phyloP scores from a whole-genome alignment of 768 basidiomycete species.

The Lactarius trivialis region DNA sequence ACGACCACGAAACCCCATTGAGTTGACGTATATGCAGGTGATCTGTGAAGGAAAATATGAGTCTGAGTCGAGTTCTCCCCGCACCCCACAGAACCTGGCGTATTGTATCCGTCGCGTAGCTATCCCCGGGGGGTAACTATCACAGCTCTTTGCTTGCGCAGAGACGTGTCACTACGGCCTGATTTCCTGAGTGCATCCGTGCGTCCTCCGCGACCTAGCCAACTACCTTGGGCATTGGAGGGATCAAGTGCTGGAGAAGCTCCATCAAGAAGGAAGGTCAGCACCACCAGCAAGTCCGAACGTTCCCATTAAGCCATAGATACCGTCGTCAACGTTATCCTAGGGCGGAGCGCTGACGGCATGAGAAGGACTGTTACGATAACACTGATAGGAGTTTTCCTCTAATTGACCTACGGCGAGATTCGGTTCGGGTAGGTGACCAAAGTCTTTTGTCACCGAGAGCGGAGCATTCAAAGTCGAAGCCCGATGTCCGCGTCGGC shows the following conservation, averaged over 20 bases:
- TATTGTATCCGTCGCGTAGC: background rate
- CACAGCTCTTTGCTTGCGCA: background rate
- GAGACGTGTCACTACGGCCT: background rate
- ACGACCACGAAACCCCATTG: background rate
- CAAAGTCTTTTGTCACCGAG: background rate
- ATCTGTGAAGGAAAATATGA: background rate
- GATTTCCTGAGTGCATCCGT: background rate
- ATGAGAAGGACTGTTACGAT: background rate
- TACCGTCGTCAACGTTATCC: background rate
- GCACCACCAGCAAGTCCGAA: background rate
- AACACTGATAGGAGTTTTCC: background rate
- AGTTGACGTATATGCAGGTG: background rate
- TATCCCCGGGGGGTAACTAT: background rate
- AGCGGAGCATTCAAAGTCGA: background rate
- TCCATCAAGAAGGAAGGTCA: background rate
- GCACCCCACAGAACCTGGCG: background rate
- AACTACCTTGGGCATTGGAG: background rate
- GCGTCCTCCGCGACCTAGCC: background rate
- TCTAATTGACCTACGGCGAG: background rate
- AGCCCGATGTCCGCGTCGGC: background rate
- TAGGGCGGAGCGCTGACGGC: background rate
- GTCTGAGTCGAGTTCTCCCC: background rate
- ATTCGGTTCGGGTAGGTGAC: background rate
- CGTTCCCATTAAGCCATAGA: background rate
- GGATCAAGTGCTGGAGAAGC: background rate